Conservation (phyloP, 2,329 filamentous ascomycete genomes). For the Pseudogymnoascus sp. region DNA sequence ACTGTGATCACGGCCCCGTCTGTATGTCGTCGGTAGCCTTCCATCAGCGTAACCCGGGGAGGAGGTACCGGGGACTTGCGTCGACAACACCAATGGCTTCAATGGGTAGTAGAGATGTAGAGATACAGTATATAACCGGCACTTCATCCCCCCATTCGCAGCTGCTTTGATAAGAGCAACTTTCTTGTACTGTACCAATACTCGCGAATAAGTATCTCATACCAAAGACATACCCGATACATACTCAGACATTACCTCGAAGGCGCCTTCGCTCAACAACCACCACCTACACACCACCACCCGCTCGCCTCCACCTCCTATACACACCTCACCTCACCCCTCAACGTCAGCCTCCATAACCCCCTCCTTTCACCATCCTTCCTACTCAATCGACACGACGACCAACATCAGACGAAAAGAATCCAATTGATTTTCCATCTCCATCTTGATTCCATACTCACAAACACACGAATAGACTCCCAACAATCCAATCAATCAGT, state of each 20-base stretch:
- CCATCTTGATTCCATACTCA: not conserved
- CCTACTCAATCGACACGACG: not conserved
- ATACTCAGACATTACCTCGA: slow-evolving; percentile 1
- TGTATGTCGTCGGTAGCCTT: not conserved
- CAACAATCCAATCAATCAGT: not conserved
- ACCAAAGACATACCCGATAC: not conserved
- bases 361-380: not conserved
- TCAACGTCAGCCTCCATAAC: slow-evolving; percentile 4
- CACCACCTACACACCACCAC: not conserved
- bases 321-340: not conserved
- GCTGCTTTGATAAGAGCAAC: not conserved
- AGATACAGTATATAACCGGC: not conserved
- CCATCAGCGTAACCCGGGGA: not conserved
- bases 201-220: not conserved
- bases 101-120: not conserved
- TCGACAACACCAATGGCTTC: not conserved
- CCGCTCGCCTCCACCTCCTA: not conserved
- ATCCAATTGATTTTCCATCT: slow-evolving; percentile 1
- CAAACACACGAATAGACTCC: not conserved
- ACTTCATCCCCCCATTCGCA: not conserved
- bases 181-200: not conserved
- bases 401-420: not conserved
- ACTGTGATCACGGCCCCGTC: not conserved
- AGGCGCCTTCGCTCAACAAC: not conserved
- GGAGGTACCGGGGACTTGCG: not conserved